phyloP scores from a whole-genome alignment of 2,329 filamentous ascomycete species.

The Cryphonectria naterciae region DNA sequence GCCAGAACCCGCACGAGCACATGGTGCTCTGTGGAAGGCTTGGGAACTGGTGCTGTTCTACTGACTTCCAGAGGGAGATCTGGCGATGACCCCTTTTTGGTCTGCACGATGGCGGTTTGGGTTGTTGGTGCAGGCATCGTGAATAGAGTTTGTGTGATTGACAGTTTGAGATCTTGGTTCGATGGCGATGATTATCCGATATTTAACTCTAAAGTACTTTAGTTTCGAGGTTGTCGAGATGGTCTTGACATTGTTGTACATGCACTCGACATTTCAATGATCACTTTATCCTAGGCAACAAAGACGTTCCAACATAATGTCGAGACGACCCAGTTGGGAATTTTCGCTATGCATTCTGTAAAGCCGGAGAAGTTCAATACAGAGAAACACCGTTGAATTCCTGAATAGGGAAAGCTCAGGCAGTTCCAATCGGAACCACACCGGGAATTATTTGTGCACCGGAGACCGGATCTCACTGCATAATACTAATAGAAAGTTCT shows the following conservation, averaged over 20 bases:
- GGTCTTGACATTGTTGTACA: neutral
- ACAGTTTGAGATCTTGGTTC: neutral
- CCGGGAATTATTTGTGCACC: neutral
- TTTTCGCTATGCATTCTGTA: neutral
- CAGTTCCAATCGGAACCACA: neutral
- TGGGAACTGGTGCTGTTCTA: neutral
- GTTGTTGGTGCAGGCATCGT: neutral
- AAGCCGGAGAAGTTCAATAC: neutral
- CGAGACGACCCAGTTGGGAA: neutral
- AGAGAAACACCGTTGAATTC: neutral
- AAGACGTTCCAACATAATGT: neutral
- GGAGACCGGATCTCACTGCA: neutral
- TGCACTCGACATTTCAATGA: neutral
- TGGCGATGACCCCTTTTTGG: neutral
- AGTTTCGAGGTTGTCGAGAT: neutral
- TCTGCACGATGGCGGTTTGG: neutral
- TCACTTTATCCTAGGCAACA: neutral
- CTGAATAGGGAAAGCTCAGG: neutral
- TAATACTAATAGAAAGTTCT: neutral
- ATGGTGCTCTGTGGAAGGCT: neutral
- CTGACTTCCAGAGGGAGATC: neutral
- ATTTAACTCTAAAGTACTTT: too few species aligned
- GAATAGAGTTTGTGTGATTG: neutral
- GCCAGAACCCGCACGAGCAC: slow-evolving; percentile 24
- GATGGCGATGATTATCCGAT: too few species aligned